Evolutionary conservation across 768 basidiomycete species (phyloP).

Genomic region (Leccinum rimulosum): DNA sequence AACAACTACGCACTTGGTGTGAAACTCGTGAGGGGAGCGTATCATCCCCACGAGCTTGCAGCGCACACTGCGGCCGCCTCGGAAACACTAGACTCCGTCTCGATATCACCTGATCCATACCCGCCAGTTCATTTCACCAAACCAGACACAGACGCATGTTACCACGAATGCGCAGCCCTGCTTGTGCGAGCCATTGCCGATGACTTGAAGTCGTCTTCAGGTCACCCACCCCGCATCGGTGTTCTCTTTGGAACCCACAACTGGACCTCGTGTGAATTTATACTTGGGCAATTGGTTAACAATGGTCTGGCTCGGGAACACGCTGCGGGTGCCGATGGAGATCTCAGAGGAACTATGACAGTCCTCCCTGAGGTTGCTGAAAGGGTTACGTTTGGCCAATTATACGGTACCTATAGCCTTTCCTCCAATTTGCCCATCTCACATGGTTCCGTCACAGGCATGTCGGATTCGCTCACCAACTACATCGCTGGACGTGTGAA

Average conservation of each 20-base stretch:
- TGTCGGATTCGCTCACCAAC: conserved; percentile 81
- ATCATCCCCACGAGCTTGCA: conserved; percentile 72
- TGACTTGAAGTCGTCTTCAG: conserved; percentile 39
- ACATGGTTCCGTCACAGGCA: conserved; percentile 47
- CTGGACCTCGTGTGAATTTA: conserved; percentile 57
- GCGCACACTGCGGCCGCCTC: conserved; percentile 36
- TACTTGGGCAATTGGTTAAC: conserved; percentile 58
- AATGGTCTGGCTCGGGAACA: conserved; percentile 44
- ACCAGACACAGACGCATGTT: conserved; percentile 70
- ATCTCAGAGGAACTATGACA: conserved; percentile 33
- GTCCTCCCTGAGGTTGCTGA: conserved; percentile 58
- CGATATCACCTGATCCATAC: conserved; percentile 54
- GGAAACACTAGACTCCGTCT: conserved; percentile 19
- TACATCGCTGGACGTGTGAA: conserved; percentile 56
- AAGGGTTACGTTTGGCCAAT: conserved; percentile 71
- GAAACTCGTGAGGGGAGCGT: conserved; percentile 92
- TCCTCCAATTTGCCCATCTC: background rate
- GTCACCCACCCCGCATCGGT: conserved; percentile 40
- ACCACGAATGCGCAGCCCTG: conserved; percentile 56
- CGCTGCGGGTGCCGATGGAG: conserved; percentile 5
- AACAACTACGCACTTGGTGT: conserved; percentile 78
- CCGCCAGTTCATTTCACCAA: conserved; percentile 74
- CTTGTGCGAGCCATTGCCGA: conserved; percentile 56
- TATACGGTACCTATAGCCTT: conserved; percentile 60
- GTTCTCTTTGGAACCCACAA: conserved; percentile 91